Conservation (phyloP, 768 basidiomycete genomes). For the Boletus edulis region DNA sequence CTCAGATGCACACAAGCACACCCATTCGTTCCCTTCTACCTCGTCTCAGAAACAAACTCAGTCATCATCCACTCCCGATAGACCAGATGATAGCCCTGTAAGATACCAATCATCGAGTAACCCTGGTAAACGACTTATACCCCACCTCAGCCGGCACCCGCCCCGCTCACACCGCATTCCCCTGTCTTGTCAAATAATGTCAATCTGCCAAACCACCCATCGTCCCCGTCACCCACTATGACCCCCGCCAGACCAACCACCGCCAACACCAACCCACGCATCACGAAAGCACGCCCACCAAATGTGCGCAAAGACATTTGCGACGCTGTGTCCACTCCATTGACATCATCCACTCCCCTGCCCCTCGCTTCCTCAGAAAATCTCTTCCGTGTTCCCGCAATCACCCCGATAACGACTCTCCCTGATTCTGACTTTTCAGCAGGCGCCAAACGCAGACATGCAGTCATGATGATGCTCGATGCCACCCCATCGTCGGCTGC, state of each 20-base stretch:
- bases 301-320: constrained; percentile 28
- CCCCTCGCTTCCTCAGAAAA: constrained; percentile 31
- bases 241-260: constrained; percentile 15
- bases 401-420: constrained; percentile 32
- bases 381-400: constrained; percentile 23
- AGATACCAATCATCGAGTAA: constrained; percentile 15
- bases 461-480: constrained; percentile 77
- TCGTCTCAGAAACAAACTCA: constrained; percentile 19
- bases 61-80: constrained; percentile 12
- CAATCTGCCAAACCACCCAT: constrained; percentile 15
- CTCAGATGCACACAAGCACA: constrained; percentile 19
- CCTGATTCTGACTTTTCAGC: constrained; percentile 38
- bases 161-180: constrained; percentile 34
- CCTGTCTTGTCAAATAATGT: constrained; percentile 21
- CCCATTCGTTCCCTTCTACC: constrained; percentile 14
- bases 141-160: constrained; percentile 11
- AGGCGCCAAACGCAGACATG: constrained; percentile 73
- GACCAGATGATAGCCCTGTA: constrained; percentile 29
- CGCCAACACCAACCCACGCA: constrained; percentile 18
- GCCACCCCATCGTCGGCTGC: constrained; percentile 41
- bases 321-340: constrained; percentile 14
- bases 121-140: constrained; percentile 10
- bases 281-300: constrained; percentile 29
- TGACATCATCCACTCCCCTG: constrained; percentile 15
- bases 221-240: constrained; percentile 31